Base-by-base conservation (phyloP, 495 filamentous ascomycete species). In the Aspergillus coremiiformis region DNA sequence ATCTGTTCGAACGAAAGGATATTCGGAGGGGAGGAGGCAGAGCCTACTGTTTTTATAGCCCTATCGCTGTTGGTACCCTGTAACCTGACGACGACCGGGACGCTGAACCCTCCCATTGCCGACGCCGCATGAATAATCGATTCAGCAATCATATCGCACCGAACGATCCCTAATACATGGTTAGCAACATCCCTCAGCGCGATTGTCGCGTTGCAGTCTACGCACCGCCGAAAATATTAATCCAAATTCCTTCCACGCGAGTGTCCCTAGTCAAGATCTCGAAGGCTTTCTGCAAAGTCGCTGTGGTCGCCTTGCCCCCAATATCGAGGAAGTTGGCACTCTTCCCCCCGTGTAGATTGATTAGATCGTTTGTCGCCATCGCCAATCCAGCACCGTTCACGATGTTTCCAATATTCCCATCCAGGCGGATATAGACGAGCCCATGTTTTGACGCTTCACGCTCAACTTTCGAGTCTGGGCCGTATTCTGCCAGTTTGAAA, bases 281-380 rank as follows among this genome's bases (percentile, higher is more conserved):
- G 53, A 69, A 67, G 2, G 66, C 64, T 52, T 63, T 64, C 0
- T 32, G 30, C 45, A 69, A 29, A 15, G 62, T 64, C 52, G 59
- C 49, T 26, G 56, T 59, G 6, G 62, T 69, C 5, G 66, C 65
- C 5, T 50, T 48, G 1, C 66, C 66, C 1, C 66, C 65, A 47
- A 63, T 55, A 55, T 69, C 66, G 9, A 69, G 41, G 20, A 69
- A 69, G 24, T 67, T 69, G 19, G 65, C 66, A 54, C 65, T 58
- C 20, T 56, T 55, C 6, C 66, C 66, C 5, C 66, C 66, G 41
- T 42, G 54, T 3, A 59, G 39, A 10, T 35, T 57, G 27, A 69
- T 56, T 24, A 64, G n/a, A 51, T 69, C 66, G 54, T 69, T 69
- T 3, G 66, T 69, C 22, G 66, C 66, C 66, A 69, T 69, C 4